Evolutionary conservation across 176 grass and related monocot genomes (phyloP), one percentile per base, ranked within the genome.

Genomic region (Cenchrus fungigraminus): DNA sequence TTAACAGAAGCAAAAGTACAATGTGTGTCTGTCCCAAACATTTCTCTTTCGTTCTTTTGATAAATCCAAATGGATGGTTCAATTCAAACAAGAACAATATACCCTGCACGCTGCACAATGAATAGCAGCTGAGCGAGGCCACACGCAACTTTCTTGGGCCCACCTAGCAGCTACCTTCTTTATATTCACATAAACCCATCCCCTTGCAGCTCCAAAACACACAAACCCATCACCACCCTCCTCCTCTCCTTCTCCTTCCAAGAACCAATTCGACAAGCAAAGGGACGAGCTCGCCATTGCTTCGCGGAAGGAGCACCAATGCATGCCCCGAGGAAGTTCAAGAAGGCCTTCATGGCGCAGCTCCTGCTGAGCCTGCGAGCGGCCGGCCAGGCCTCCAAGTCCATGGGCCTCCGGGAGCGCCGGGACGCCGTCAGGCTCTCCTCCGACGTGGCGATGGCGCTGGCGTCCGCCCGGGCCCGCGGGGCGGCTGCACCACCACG

Each of bases 371-470:
- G 81, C 87, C 87, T 88, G 50, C 87, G 78, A 3, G 81, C 63
- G 25, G 87, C 81, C 9, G 68, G 87, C 12, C 74, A 79, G 49
- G 70, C 81, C 37, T 88, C 67, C 68, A 88, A 88, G 76, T 84
- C 87, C 81, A 84, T 88, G 87, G 68, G 50, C 49, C 75, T 88
- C 68, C 68, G 9, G 11, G 87, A 84, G 87, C 81, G 87, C 67
- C 87, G 75, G 0, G 87, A 88, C 49, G 87, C 75, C 59, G 87
- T 88, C 22, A 44, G 59, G 59, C 81, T 88, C 22, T 88, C 87
- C 68, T 88, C 87, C 25, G 87, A 88, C 81, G 75, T 88, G 34
- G 87, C 87, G 6, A 88, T 88, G 87, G 87, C 81, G 17, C 62
- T 88, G 58, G 87, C 81, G 44, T 10, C 73, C 67, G 46, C 74